Evolutionary conservation across 2,329 filamentous ascomycete species (phyloP).

Genomic region (Epichloe glyceriae): DNA sequence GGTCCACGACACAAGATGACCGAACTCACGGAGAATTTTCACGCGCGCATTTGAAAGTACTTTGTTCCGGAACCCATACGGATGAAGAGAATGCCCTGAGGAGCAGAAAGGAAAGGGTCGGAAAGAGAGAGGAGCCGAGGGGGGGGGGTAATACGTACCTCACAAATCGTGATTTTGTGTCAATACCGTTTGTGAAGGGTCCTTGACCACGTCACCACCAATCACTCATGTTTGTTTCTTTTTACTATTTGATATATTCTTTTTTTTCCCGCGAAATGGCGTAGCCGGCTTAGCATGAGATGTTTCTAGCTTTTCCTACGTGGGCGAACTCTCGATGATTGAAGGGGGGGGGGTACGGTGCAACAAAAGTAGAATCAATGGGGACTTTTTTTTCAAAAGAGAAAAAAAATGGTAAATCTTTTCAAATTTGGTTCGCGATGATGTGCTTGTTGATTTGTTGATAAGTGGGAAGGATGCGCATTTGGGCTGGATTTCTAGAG

Average conservation of each 20-base stretch:
- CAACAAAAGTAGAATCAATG: background rate
- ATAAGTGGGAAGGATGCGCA: too few species aligned
- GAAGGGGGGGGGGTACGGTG: background rate
- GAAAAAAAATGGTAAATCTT: background rate
- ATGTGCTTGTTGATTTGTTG: too few species aligned
- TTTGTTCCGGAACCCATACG: too few species aligned
- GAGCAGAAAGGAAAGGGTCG: too few species aligned
- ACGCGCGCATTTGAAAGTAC: too few species aligned
- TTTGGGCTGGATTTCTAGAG: too few species aligned
- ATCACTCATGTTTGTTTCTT: too few species aligned
- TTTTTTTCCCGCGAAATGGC: conserved; percentile 16
- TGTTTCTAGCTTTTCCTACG: conserved; percentile 12
- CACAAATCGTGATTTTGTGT: background rate
- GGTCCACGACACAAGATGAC: too few species aligned
- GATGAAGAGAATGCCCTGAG: too few species aligned
- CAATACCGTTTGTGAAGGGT: background rate
- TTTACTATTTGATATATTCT: background rate
- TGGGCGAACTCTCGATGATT: background rate
- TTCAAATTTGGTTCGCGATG: too few species aligned
- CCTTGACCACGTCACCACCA: background rate
- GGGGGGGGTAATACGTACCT: background rate
- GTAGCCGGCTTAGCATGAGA: conserved; percentile 23
- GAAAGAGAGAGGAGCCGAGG: too few species aligned
- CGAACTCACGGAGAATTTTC: too few species aligned
- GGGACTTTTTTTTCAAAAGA: background rate